phyloP scores from a whole-genome alignment of 2,329 filamentous ascomycete genomes.

The Phoma sp. region DNA sequence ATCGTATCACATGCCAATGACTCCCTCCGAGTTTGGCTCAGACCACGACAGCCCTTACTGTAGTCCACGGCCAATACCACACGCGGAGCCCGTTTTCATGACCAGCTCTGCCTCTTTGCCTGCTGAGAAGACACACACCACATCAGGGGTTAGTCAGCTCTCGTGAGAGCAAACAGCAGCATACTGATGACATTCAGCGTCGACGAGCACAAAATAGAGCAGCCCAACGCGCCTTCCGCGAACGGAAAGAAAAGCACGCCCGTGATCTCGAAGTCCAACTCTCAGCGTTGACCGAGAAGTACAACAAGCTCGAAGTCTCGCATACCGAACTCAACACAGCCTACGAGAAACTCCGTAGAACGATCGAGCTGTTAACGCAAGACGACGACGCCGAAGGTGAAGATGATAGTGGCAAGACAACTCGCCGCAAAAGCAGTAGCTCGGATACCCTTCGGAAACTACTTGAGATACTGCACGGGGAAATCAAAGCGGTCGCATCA shows the following conservation, averaged over 20 bases:
- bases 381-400: conserved; percentile 44
- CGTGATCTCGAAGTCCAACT: conserved; percentile 68
- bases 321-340: conserved; percentile 54
- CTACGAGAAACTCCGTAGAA: conserved; percentile 52
- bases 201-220: conserved; percentile 68
- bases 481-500: conserved; percentile 35
- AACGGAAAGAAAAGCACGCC: conserved; percentile 71
- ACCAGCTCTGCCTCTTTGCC: conserved; percentile 27
- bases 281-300: conserved; percentile 61
- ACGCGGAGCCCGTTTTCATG: conserved; percentile 34
- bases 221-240: conserved; percentile 67
- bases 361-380: conserved; percentile 47
- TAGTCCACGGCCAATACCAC: conserved; percentile 43
- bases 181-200: conserved; percentile 51
- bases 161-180: not conserved
- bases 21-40: conserved; percentile 50
- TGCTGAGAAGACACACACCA: conserved; percentile 47
- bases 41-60: conserved; percentile 50
- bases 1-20: conserved; percentile 48
- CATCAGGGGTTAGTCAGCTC: conserved; percentile 46
- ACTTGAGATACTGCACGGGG: conserved; percentile 49
- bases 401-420: conserved; percentile 31
- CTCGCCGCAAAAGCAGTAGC: conserved; percentile 36
- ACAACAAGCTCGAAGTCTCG: conserved; percentile 63
- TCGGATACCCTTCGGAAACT: conserved; percentile 49